Conservation (phyloP, 305 asterid genomes). For the Fraxinus greggii region DNA sequence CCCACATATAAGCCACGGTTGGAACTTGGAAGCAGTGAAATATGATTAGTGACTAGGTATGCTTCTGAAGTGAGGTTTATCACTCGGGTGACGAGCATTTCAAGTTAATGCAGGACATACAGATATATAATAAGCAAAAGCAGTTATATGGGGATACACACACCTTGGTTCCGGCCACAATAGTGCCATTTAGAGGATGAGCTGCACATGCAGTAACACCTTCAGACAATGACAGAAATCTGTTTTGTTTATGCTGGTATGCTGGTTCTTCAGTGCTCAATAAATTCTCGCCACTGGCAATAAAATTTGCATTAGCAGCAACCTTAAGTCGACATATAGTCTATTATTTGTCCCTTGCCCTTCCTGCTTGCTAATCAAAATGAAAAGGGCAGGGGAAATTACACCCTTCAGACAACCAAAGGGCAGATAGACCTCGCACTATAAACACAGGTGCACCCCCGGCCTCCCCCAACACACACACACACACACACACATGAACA, state of each 20-base stretch:
- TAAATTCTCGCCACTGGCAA: conserved; percentile 52
- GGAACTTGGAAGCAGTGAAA: background rate
- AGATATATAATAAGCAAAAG: conserved; percentile 5
- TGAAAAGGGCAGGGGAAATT: background rate
- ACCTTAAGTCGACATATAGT: background rate
- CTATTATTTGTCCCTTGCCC: background rate
- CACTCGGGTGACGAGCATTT: background rate
- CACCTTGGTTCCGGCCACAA: conserved; percentile 91
- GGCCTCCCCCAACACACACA: background rate
- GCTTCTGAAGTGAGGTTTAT: conserved; percentile 8
- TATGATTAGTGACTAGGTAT: background rate
- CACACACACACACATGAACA: background rate
- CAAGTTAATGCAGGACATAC: background rate
- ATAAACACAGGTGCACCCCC: background rate
- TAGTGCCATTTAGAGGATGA: conserved; percentile 75
- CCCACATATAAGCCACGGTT: background rate
- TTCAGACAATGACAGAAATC: conserved; percentile 53
- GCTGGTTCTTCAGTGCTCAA: conserved; percentile 31
- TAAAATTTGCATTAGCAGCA: conserved; percentile 28
- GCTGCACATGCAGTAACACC: conserved; percentile 68
- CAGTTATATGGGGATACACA: background rate
- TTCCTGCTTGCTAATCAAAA: background rate
- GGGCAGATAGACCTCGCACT: background rate
- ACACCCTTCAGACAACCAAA: background rate
- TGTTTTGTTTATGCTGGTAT: conserved; percentile 46